These are phyloP conservation scores for Trichosanthes truncata DNA, from an alignment of 306 rosid genomes.

Conservation along the genomic window DNA sequence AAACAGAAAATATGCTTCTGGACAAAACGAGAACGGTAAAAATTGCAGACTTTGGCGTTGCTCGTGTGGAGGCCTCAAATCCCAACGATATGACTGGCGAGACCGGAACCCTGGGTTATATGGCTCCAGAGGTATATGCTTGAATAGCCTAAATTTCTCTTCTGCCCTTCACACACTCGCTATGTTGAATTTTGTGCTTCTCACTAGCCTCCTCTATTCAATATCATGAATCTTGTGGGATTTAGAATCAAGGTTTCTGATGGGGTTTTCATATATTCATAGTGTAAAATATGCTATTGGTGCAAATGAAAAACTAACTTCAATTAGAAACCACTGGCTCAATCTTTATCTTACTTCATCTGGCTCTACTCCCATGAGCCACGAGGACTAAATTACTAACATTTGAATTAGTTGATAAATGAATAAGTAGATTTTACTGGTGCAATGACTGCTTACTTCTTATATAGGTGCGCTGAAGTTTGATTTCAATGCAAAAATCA, in stretches of 20 bases:
- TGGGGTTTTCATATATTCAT: neutral
- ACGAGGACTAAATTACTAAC: neutral
- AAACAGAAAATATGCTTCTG: slow-evolving; percentile 97
- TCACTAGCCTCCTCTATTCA: neutral
- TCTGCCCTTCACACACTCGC: neutral
- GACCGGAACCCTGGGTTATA: slow-evolving; percentile 88
- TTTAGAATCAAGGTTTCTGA: neutral
- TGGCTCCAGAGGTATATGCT: slow-evolving; percentile 95
- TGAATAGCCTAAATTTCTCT: slow-evolving; percentile 8
- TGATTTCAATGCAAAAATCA: neutral
- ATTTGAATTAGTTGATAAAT: neutral
- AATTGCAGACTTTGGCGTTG: slow-evolving; percentile 98
- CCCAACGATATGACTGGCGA: slow-evolving; percentile 99
- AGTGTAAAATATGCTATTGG: neutral
- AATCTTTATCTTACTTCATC: neutral
- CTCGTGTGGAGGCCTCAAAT: slow-evolving; percentile 97
- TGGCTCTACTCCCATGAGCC: neutral
- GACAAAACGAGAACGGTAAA: slow-evolving; percentile 86
- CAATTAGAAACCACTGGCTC: neutral
- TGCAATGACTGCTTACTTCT: neutral
- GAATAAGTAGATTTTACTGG: neutral
- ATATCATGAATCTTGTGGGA: neutral
- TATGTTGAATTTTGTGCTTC: neutral
- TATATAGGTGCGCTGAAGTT: neutral
- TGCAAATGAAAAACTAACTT: neutral